Base-by-base conservation (phyloP, 1,284 basidiomycete genomes). In the Rhodotorula mucilaginosa region DNA sequence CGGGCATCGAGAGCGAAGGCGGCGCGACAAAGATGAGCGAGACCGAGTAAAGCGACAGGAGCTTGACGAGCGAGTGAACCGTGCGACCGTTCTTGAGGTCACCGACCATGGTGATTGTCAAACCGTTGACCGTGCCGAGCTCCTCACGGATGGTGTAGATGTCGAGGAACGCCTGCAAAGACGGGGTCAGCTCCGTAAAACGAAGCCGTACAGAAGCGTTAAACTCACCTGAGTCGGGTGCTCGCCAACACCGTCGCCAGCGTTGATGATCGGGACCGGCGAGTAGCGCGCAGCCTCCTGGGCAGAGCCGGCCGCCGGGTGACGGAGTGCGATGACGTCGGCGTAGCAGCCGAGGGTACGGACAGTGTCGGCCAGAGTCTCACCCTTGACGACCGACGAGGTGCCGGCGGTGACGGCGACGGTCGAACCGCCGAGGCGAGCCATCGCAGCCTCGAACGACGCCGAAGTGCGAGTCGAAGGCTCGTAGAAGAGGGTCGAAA, bases 361-460 rank as follows among this genome's bases (percentile, higher is more conserved):
- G 79, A 99, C 87, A 0, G 97, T 99, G 82, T 99, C 97, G 8
- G 91, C 88, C 44, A 99, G 84, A 7, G 88, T 91, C 84, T 99
- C 97, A 68, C 97, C 97, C 84, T 99, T 99, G 77, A 87, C 85
- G 49, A 97, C 92, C 1, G 94, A 97, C 13, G 93, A 96, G 16
- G 86, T 86, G 67, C 92, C 91, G 5, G 88, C 88, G 63, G 87
- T 87, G 61, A 99, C 87, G 72, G 90, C 87, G 44, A 98, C 90
- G 57, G 99, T 96, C 79, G 96, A 89, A 54, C 97, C 97, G 63
- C 97, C 97, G 78, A 93, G 93, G 65, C 97, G 88, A 81, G 96
- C 94, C 97, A 99, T 99, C 19, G 97, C 97, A 13, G 96, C 91
- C 81, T 99, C 96, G 80, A 99, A 99, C n/a, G 96, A 98, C 21